Conservation (phyloP, 2,329 filamentous ascomycete genomes). For the Penicillium sp. region DNA sequence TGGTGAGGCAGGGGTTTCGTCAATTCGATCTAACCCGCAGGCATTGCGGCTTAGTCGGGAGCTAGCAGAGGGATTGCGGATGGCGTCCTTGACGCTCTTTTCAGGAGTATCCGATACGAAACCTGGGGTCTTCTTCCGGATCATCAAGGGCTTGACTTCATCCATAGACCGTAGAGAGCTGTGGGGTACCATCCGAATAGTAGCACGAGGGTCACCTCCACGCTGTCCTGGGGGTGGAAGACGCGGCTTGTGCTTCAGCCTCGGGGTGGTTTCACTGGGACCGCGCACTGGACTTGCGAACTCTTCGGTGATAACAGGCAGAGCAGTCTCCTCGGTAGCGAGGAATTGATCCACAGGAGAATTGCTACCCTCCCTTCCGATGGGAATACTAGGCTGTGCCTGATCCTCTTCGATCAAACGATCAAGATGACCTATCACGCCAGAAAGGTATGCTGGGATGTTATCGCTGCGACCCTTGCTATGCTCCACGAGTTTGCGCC, state of each 20-base stretch:
- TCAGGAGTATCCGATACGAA: constrained; percentile 4
- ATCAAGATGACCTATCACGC: constrained; percentile 65
- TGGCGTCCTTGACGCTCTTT: neutral
- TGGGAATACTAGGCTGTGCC: constrained; percentile 6
- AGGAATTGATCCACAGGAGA: constrained; percentile 23
- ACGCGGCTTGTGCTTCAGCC: constrained; percentile 15
- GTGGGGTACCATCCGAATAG: constrained; percentile 62
- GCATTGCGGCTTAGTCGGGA: constrained; percentile 33
- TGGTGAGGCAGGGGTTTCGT: constrained; percentile 44
- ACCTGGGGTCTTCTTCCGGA: constrained; percentile 52
- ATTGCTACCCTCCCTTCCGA: constrained; percentile 8
- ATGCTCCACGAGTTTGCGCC: constrained; percentile 60
- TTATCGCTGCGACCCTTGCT: constrained; percentile 48
- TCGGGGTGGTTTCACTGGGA: constrained; percentile 14
- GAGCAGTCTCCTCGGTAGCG: constrained; percentile 27
- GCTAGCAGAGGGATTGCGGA: constrained; percentile 21
- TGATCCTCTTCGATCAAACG: constrained; percentile 55
- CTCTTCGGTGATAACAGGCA: constrained; percentile 60
- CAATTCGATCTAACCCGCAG: constrained; percentile 47
- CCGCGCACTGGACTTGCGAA: constrained; percentile 21
- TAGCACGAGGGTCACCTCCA: constrained; percentile 41
- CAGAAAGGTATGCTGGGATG: constrained; percentile 58
- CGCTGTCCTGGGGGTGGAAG: constrained; percentile 6
- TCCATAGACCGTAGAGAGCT: constrained; percentile 52
- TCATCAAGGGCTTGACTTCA: constrained; percentile 57